Evolutionary conservation across 2,329 filamentous ascomycete genomes (phyloP).

Genomic region (Epicoccum sorghinum): DNA sequence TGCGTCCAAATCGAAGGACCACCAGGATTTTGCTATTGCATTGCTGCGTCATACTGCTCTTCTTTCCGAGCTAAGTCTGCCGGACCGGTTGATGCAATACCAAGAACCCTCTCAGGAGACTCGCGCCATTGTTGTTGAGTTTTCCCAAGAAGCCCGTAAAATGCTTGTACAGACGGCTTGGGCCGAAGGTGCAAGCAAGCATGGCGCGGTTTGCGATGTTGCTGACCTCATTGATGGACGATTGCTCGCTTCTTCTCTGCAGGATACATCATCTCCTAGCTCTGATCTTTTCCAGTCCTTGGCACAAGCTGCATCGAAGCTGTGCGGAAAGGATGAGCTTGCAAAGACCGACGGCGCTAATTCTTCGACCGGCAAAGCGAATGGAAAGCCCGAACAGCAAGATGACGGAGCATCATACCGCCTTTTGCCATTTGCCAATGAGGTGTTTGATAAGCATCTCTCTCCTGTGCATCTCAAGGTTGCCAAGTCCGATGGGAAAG

Average conservation of each 20-base stretch:
- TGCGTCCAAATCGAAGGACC: constrained; percentile 32
- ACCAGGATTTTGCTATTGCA: constrained; percentile 42
- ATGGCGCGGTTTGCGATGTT: constrained; percentile 51
- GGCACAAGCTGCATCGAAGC: constrained; percentile 25
- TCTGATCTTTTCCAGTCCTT: constrained; percentile 29
- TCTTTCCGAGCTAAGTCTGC: constrained; percentile 50
- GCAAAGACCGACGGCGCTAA: constrained; percentile 12
- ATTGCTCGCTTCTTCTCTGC: constrained; percentile 37
- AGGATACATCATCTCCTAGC: constrained; percentile 21
- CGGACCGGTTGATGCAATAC: constrained; percentile 44
- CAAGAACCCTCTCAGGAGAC: constrained; percentile 42
- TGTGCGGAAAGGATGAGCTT: constrained; percentile 26
- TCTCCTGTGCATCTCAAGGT: constrained; percentile 51
- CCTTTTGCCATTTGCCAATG: constrained; percentile 56
- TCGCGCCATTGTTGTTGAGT: constrained; percentile 45
- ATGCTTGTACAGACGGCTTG: constrained; percentile 49
- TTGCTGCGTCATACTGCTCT: constrained; percentile 54
- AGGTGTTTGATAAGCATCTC: constrained; percentile 56
- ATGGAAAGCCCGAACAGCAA: constrained; percentile 9
- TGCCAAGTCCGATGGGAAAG: constrained; percentile 30
- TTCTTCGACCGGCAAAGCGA: background rate
- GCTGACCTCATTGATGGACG: constrained; percentile 64
- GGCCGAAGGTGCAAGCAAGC: constrained; percentile 34
- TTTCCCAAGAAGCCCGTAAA: constrained; percentile 45
- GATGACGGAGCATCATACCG: constrained; percentile 27